Evolutionary conservation across 306 rosid species (phyloP).

Genomic region (Bauhinia variegata): DNA sequence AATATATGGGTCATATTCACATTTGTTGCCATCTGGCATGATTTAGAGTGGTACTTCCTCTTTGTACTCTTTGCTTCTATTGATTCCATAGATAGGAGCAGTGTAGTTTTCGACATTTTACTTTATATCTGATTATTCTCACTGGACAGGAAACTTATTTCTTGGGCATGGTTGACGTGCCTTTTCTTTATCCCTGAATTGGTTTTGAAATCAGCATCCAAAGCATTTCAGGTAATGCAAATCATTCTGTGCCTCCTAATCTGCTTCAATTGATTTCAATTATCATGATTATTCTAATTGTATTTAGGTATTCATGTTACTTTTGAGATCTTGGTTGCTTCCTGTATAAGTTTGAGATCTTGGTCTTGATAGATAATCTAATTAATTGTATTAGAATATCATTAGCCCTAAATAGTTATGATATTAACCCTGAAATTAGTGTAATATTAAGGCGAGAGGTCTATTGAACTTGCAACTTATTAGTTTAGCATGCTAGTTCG

Average conservation of each 20-base stretch:
- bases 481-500: background rate
- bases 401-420: background rate
- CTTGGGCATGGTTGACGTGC: slow-evolving; percentile 98
- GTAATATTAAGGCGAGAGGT: background rate
- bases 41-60: slow-evolving; percentile 81
- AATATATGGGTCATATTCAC: slow-evolving; percentile 91
- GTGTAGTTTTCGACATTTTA: slow-evolving; percentile 26
- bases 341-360: slow-evolving; percentile 1
- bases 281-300: background rate
- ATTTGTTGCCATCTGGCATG: slow-evolving; percentile 94
- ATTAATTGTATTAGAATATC: slow-evolving; percentile 1
- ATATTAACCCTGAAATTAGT: background rate
- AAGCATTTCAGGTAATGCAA: slow-evolving; percentile 66
- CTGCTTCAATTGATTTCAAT: slow-evolving; percentile 5
- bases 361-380: background rate
- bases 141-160: slow-evolving; percentile 87
- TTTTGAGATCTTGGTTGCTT: background rate
- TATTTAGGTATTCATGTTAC: background rate
- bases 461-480: background rate
- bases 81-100: slow-evolving; percentile 32
- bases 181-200: slow-evolving; percentile 87
- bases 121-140: slow-evolving; percentile 37
- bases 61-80: slow-evolving; percentile 32
- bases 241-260: slow-evolving; percentile 5
- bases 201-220: slow-evolving; percentile 72